Conservation (phyloP, 192 early-diverging fungal species). For the Mortierella hygrophila region DNA sequence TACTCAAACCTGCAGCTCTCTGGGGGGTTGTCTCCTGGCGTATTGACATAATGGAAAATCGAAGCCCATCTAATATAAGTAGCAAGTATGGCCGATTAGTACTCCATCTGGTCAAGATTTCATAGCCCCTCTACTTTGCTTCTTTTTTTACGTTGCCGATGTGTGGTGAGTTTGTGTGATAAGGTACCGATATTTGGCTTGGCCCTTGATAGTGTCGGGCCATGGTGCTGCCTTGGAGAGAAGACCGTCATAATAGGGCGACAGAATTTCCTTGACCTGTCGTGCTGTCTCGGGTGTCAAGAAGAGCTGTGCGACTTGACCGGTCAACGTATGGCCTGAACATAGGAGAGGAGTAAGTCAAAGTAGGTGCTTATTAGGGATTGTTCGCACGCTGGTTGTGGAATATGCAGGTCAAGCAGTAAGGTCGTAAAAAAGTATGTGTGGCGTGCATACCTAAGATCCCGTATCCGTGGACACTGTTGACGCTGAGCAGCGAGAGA, state of each 20-base stretch:
- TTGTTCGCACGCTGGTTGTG: too few species aligned
- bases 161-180: too few species aligned
- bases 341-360: not conserved
- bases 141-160: not conserved
- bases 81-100: not conserved
- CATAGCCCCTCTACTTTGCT: not conserved
- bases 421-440: not conserved
- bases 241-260: slow-evolving; percentile 51
- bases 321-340: slow-evolving; percentile 50
- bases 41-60: slow-evolving; percentile 45
- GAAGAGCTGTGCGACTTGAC: slow-evolving; percentile 48
- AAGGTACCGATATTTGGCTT: slow-evolving; percentile 40
- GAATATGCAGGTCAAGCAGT: not conserved
- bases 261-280: slow-evolving; percentile 50
- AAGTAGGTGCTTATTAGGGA: not conserved
- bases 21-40: slow-evolving; percentile 42
- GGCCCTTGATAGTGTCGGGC: slow-evolving; percentile 53
- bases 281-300: slow-evolving; percentile 44
- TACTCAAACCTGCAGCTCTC: slow-evolving; percentile 43
- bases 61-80: slow-evolving; percentile 40
- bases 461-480: slow-evolving; percentile 33
- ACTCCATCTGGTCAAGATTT: not conserved
- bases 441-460: slow-evolving; percentile 28
- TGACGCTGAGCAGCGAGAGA: slow-evolving; percentile 10
- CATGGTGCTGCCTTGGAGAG: slow-evolving; percentile 54